phyloP scores from a whole-genome alignment of 768 basidiomycete genomes.

The Termitomyces sp. region DNA sequence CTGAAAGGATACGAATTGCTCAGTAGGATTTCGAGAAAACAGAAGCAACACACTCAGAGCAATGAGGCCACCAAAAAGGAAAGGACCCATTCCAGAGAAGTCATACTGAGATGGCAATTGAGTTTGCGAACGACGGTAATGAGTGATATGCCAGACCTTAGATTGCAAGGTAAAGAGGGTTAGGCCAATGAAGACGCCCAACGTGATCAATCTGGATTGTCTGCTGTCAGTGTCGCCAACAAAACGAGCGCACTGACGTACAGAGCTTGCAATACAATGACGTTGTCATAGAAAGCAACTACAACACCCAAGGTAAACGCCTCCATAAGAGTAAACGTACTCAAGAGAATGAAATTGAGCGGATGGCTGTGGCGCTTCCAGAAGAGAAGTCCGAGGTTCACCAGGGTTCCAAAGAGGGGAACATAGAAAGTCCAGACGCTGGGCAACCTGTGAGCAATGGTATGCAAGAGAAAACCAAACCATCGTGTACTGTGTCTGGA shows the following conservation, averaged over 20 bases:
- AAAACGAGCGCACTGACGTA: conserved; percentile 28
- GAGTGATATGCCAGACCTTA: conserved; percentile 46
- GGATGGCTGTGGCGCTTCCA: conserved; percentile 94
- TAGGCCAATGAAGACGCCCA: conserved; percentile 89
- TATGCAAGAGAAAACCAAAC: neutral
- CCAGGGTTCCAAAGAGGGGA: conserved; percentile 70
- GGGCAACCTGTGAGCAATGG: neutral
- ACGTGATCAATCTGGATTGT: conserved; percentile 64
- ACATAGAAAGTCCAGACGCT: conserved; percentile 80
- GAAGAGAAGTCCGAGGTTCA: conserved; percentile 76
- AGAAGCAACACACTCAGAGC: conserved; percentile 53
- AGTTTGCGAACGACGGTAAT: neutral
- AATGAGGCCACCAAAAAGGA: conserved; percentile 79
- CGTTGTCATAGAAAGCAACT: conserved; percentile 66
- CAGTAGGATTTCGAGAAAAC: neutral
- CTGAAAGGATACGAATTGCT: conserved; percentile 24
- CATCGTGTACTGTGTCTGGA: conserved; percentile 55
- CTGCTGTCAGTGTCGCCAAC: conserved; percentile 5
- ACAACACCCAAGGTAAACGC: conserved; percentile 86
- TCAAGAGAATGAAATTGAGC: conserved; percentile 77
- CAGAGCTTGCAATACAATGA: conserved; percentile 83
- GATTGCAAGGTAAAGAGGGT: conserved; percentile 94
- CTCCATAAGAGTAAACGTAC: conserved; percentile 87
- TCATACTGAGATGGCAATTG: conserved; percentile 59
- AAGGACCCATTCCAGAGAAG: conserved; percentile 89